phyloP scores from a whole-genome alignment of 495 filamentous ascomycete species.

The Aspergillus cristatus region DNA sequence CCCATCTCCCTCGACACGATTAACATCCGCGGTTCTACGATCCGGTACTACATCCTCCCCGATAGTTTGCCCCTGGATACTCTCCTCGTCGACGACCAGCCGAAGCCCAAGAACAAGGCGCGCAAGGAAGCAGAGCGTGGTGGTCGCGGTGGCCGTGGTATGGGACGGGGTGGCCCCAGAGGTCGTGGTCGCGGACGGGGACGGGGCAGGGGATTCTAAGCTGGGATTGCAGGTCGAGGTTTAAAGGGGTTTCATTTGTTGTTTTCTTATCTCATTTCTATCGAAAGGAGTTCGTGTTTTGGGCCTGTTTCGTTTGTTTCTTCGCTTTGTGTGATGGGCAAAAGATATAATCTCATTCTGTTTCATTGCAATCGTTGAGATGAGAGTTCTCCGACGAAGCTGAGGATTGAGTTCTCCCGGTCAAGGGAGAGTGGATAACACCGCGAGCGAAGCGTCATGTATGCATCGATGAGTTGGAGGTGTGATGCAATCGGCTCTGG shows the following conservation, averaged over 20 bases:
- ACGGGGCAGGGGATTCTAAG: conserved; percentile 53
- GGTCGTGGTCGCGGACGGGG: conserved; percentile 53
- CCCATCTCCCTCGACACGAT: conserved; percentile 85
- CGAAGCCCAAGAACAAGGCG: conserved; percentile 99
- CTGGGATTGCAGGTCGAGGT: background rate
- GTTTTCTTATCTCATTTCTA: conserved; percentile 1
- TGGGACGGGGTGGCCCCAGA: conserved; percentile 46
- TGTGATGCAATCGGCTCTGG: too few species aligned
- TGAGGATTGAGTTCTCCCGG: too few species aligned
- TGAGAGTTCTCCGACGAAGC: too few species aligned
- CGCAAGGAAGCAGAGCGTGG: conserved; percentile 80
- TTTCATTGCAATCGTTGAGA: too few species aligned
- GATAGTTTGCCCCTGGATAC: conserved; percentile 92
- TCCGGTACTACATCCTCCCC: conserved; percentile 89
- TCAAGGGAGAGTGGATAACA: too few species aligned
- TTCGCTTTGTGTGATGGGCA: background rate
- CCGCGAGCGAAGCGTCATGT: too few species aligned
- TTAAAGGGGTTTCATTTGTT: background rate
- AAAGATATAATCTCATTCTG: too few species aligned
- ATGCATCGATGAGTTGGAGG: too few species aligned
- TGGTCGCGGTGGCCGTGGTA: conserved; percentile 49
- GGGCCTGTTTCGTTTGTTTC: background rate
- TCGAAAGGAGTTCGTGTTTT: too few species aligned
- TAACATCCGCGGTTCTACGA: conserved; percentile 87
- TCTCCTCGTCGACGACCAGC: conserved; percentile 86